These are phyloP conservation scores for Pleurotus tuber-regium DNA, from an alignment of 768 basidiomycete genomes.

Conservation along the genomic window DNA sequence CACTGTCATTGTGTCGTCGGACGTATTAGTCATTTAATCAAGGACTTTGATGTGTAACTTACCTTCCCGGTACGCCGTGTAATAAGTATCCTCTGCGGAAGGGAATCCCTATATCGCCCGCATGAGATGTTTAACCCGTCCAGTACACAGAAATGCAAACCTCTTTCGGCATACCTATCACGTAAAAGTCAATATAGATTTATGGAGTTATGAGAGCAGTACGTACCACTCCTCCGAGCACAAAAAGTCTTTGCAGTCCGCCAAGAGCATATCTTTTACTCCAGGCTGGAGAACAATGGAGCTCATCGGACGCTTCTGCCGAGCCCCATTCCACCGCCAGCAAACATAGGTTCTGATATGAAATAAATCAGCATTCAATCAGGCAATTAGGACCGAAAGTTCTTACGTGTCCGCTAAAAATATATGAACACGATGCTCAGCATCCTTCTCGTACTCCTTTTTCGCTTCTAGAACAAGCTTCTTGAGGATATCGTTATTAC, in stretches of 20 bases:
- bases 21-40: slow-evolving; percentile 16
- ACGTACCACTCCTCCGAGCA: slow-evolving; percentile 82
- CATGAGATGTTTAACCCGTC: slow-evolving; percentile 18
- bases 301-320: slow-evolving; percentile 87
- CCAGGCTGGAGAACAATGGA: slow-evolving; percentile 90
- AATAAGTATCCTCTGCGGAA: slow-evolving; percentile 85
- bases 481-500: slow-evolving; percentile 86
- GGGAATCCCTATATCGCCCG: slow-evolving; percentile 60
- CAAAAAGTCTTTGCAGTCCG: slow-evolving; percentile 84
- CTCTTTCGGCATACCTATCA: slow-evolving; percentile 85
- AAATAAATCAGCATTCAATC: slow-evolving; percentile 11
- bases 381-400: slow-evolving; percentile 13
- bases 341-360: slow-evolving; percentile 58
- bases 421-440: slow-evolving; percentile 86
- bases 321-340: slow-evolving; percentile 88
- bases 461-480: slow-evolving; percentile 85
- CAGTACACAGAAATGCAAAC: slow-evolving; percentile 32
- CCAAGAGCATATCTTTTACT: slow-evolving; percentile 87
- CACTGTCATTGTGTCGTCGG: slow-evolving; percentile 48
- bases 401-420: slow-evolving; percentile 87
- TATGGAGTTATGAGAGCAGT: slow-evolving; percentile 13
- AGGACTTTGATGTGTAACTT: slow-evolving; percentile 12
- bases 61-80: slow-evolving; percentile 87
- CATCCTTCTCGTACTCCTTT: slow-evolving; percentile 87
- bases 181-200: slow-evolving; percentile 17